Conservation (phyloP, 2,329 filamentous ascomycete genomes). For the Diaporthe vaccinii region DNA sequence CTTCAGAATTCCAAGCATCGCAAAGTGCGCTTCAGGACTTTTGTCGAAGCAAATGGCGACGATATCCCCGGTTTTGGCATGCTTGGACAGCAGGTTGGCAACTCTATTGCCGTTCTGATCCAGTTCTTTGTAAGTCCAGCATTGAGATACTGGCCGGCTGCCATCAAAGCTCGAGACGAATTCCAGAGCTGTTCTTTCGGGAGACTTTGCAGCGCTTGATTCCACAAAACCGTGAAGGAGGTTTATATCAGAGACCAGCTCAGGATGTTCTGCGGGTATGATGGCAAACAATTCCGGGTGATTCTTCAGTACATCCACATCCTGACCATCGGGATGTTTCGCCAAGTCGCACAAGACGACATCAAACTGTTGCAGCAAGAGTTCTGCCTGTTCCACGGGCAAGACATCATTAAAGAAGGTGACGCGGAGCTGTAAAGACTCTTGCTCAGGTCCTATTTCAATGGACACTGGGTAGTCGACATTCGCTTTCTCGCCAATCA, state of each 20-base stretch:
- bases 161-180: constrained; percentile 74
- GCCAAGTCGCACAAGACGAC: constrained; percentile 72
- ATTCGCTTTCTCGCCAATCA: constrained; percentile 75
- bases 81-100: constrained; percentile 71
- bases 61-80: constrained; percentile 69
- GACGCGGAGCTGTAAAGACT: constrained; percentile 71
- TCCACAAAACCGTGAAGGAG: constrained; percentile 87
- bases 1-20: constrained; percentile 86
- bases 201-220: constrained; percentile 65
- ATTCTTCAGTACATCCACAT: constrained; percentile 53
- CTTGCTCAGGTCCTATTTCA: constrained; percentile 75
- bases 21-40: constrained; percentile 85
- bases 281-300: constrained; percentile 70
- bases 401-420: constrained; percentile 76
- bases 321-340: constrained; percentile 57
- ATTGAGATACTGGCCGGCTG: constrained; percentile 58
- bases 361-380: constrained; percentile 81
- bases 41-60: constrained; percentile 88
- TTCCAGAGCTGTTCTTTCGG: constrained; percentile 78
- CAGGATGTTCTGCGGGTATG: constrained; percentile 69
- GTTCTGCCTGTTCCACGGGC: constrained; percentile 74
- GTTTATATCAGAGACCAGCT: constrained; percentile 68
- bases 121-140: constrained; percentile 83
- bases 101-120: constrained; percentile 79
- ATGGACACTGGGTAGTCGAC: constrained; percentile 86